Evolutionary conservation across 805 yeast genomes (phyloP).

Genomic region (Torulaspora indica): DNA sequence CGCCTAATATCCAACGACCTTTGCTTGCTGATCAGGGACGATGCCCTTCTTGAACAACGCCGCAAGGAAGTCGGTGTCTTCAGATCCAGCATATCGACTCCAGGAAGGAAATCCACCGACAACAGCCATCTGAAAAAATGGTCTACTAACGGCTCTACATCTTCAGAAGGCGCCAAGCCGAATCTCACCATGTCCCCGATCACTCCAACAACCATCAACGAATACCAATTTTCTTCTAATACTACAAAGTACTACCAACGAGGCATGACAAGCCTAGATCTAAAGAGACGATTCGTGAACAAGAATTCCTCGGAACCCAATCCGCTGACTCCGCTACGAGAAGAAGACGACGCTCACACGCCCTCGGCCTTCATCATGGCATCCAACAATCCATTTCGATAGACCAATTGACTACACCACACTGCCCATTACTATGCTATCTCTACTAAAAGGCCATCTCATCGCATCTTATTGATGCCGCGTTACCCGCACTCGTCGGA

Average conservation of each 20-base stretch:
- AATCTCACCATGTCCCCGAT: background rate
- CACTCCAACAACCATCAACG: conserved; percentile 5
- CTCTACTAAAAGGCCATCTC: background rate
- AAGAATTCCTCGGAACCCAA: background rate
- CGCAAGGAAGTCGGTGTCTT: conserved; percentile 30
- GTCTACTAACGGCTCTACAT: conserved; percentile 4
- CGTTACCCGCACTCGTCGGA: background rate
- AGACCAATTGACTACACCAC: background rate
- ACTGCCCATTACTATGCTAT: background rate
- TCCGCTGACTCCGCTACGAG: conserved; percentile 28
- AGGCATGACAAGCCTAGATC: conserved; percentile 19
- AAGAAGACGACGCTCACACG: conserved; percentile 20
- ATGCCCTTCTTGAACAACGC: conserved; percentile 25
- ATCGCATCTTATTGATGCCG: no score
- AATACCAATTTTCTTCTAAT: conserved; percentile 11
- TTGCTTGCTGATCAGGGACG: conserved; percentile 33
- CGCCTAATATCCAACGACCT: conserved; percentile 38
- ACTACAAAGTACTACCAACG: conserved; percentile 7
- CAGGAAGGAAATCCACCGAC: conserved; percentile 35
- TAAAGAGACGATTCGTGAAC: conserved; percentile 7
- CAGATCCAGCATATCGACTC: conserved; percentile 34
- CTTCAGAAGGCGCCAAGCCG: conserved; percentile 2
- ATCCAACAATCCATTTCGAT: conserved; percentile 10
- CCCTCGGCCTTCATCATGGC: conserved; percentile 2
- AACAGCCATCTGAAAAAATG: conserved; percentile 28